Evolutionary conservation across 2,329 filamentous ascomycete genomes (phyloP).

Genomic region (Colletotrichum sp.): DNA sequence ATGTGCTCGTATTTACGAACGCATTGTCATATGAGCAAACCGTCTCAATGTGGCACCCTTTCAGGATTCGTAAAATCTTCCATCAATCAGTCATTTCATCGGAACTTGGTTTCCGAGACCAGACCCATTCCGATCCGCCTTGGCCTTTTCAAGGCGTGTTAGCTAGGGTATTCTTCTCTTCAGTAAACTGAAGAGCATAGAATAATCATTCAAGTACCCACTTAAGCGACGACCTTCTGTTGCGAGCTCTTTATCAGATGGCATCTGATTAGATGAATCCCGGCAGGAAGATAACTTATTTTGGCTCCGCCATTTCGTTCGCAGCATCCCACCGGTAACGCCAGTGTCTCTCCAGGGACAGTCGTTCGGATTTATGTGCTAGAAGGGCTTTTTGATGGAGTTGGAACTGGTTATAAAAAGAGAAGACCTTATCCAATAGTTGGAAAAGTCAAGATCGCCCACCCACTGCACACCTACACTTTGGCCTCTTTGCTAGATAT

Average conservation of each 20-base stretch:
- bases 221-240: too few relatives aligned
- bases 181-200: background rate
- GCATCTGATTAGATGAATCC: background rate
- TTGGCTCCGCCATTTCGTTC: background rate
- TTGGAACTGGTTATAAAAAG: too few relatives aligned
- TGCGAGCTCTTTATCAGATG: background rate
- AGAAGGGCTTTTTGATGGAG: background rate
- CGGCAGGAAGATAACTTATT: rapidly evolving
- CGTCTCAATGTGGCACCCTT: background rate
- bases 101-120: background rate
- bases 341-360: background rate
- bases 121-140: background rate
- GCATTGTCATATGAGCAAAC: background rate
- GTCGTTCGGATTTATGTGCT: background rate
- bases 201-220: too few relatives aligned
- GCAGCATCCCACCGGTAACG: background rate
- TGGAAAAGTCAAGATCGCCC: too few relatives aligned
- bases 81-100: background rate
- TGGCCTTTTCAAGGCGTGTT: background rate
- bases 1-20: background rate
- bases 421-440: too few relatives aligned
- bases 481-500: too few relatives aligned
- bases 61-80: background rate
- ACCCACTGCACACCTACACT: too few relatives aligned
- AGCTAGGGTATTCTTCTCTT: background rate